A percentile compares a stretch with the other conserved stretches of the same genome.
Evolutionary conservation across 768 basidiomycete genomes (phyloP).

Genomic region (Thelephora ganbajun): DNA sequence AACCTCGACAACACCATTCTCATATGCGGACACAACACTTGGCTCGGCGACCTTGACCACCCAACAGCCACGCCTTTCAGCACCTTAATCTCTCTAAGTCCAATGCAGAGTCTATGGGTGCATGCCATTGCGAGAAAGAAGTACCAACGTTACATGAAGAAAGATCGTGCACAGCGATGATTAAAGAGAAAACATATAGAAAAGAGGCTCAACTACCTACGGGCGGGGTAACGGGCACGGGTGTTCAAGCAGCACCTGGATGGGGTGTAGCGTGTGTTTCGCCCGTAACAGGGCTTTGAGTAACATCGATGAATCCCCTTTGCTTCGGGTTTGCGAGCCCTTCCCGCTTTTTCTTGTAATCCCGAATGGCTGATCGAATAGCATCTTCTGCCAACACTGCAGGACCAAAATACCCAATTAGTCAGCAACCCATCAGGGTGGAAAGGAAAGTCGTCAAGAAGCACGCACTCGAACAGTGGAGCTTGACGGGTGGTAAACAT

Average conservation of each 20-base stretch:
- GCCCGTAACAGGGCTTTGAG: constrained; percentile 39
- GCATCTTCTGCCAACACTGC: constrained; percentile 95
- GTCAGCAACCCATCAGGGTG: neutral
- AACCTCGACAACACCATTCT: no score
- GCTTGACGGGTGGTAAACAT: constrained; percentile 89
- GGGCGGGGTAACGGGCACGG: neutral
- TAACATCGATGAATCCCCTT: constrained; percentile 56
- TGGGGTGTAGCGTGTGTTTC: constrained; percentile 40
- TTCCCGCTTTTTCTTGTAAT: constrained; percentile 80
- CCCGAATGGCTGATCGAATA: constrained; percentile 94
- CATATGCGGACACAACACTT: no score
- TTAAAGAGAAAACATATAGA: no score
- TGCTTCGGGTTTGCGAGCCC: constrained; percentile 35
- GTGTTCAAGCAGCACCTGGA: constrained; percentile 17
- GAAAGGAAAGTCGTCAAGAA: constrained; percentile 3
- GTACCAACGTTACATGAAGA: no score
- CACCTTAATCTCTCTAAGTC: no score
- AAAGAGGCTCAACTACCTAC: no score
- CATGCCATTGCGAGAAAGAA: no score
- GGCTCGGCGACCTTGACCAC: no score
- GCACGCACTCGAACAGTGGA: constrained; percentile 80
- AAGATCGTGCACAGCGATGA: constrained; percentile 9
- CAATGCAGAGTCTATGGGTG: no score
- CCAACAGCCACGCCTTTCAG: no score
- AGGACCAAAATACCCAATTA: constrained; percentile 13